phyloP scores from a whole-genome alignment of 2,329 filamentous ascomycete species.

The Calonectria naviculata region DNA sequence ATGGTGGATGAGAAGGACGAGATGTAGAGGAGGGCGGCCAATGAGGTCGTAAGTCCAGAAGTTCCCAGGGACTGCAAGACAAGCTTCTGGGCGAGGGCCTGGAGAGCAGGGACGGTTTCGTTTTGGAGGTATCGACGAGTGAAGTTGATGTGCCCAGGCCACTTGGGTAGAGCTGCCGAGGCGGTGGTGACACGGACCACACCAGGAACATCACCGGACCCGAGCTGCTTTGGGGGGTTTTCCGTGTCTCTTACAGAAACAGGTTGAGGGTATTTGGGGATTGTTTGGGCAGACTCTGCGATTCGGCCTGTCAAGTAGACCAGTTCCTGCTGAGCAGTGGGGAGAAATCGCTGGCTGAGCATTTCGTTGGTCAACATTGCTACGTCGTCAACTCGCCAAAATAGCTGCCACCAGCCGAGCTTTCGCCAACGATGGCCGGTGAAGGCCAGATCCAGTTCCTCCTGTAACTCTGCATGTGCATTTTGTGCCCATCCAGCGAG shows the following conservation, averaged over 20 bases:
- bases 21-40: constrained; percentile 68
- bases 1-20: constrained; percentile 63
- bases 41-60: constrained; percentile 68
- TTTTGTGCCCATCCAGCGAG: constrained; percentile 81
- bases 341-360: constrained; percentile 80
- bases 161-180: constrained; percentile 57
- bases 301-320: constrained; percentile 86
- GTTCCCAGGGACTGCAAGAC: constrained; percentile 82
- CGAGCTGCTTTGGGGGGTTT: constrained; percentile 31
- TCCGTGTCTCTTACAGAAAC: constrained; percentile 29
- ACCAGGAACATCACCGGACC: constrained; percentile 38
- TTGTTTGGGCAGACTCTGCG: constrained; percentile 56
- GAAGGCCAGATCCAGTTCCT: constrained; percentile 83
- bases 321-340: constrained; percentile 81
- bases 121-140: constrained; percentile 74
- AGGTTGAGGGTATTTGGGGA: constrained; percentile 50
- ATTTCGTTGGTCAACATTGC: constrained; percentile 85
- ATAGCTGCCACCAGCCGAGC: constrained; percentile 92
- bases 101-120: constrained; percentile 76
- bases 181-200: constrained; percentile 32
- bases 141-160: constrained; percentile 80
- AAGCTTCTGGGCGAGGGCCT: constrained; percentile 78
- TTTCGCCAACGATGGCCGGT: constrained; percentile 81
- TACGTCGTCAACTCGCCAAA: constrained; percentile 95
- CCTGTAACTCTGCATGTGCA: constrained; percentile 85